These are phyloP conservation scores for Rhamnella rubrinervis DNA, from an alignment of 331 rosid genomes.

Conservation along the genomic window DNA sequence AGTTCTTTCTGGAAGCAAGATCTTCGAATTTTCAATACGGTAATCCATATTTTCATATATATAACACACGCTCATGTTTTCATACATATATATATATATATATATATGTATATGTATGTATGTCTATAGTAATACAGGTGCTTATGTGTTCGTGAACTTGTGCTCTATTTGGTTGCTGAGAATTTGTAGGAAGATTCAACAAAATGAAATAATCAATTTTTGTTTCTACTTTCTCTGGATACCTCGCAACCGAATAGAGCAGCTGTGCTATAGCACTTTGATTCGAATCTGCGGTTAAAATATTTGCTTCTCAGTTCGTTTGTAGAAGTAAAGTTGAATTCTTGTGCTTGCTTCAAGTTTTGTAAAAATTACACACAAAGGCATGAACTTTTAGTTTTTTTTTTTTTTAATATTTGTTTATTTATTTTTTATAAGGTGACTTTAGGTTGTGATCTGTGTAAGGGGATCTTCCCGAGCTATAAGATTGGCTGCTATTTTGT, in stretches of 20 bases:
- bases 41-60: slow-evolving; percentile 10
- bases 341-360: background rate
- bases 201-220: slow-evolving; percentile 10
- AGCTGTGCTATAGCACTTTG: background rate
- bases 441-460: background rate
- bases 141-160: slow-evolving; percentile 1
- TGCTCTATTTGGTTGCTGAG: slow-evolving; percentile 30
- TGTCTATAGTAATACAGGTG: background rate
- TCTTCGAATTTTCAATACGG: slow-evolving; percentile 7
- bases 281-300: background rate
- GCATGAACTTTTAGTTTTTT: background rate
- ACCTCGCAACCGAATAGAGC: slow-evolving; percentile 26
- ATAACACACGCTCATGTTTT: background rate
- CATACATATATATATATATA: background rate
- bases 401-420: background rate
- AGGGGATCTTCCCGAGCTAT: background rate
- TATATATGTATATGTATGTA: background rate
- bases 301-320: background rate
- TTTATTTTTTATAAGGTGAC: background rate
- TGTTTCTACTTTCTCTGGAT: background rate
- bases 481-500: background rate
- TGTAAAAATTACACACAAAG: background rate
- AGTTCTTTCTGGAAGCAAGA: slow-evolving; percentile 7
- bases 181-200: background rate
- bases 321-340: background rate